Conservation (phyloP, 306 rosid species). For the Begonia loranthoides region DNA sequence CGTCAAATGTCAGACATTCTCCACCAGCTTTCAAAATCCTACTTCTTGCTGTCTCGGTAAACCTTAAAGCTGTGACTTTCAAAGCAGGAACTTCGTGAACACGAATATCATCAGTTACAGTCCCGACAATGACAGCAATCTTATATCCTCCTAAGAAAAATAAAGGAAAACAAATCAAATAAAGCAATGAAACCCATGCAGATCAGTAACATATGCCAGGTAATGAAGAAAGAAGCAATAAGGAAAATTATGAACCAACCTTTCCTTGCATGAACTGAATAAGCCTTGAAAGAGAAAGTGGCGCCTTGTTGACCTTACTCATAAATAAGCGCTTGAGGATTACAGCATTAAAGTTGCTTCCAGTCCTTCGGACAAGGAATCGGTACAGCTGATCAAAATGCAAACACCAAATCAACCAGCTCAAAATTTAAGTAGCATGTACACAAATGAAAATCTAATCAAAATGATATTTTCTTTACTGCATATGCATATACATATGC, state of each 20-base stretch:
- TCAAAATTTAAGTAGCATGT: too few species aligned
- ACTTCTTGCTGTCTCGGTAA: constrained; percentile 61
- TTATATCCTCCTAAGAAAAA: constrained; percentile 23
- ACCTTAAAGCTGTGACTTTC: constrained; percentile 53
- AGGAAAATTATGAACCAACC: constrained; percentile 8
- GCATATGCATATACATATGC: too few species aligned
- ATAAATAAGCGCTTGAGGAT: constrained; percentile 51
- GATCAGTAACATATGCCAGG: neutral
- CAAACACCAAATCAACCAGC: too few species aligned
- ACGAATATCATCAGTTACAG: constrained; percentile 44
- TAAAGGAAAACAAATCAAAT: neutral
- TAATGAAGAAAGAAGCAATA: neutral
- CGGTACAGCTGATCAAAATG: constrained; percentile 35
- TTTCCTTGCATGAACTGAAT: constrained; percentile 38
- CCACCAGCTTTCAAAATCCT: constrained; percentile 68
- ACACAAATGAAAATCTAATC: too few species aligned
- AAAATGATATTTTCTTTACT: too few species aligned
- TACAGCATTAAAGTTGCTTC: constrained; percentile 38
- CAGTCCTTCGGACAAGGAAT: constrained; percentile 51
- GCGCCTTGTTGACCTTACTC: constrained; percentile 68
- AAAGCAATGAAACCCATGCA: too few species aligned
- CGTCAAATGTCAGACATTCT: constrained; percentile 48
- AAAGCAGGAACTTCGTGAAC: constrained; percentile 34
- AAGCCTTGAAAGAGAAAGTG: constrained; percentile 54
- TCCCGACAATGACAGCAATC: constrained; percentile 46